phyloP scores from a whole-genome alignment of 1,284 basidiomycete genomes.

The Sanghuangporus baumii region DNA sequence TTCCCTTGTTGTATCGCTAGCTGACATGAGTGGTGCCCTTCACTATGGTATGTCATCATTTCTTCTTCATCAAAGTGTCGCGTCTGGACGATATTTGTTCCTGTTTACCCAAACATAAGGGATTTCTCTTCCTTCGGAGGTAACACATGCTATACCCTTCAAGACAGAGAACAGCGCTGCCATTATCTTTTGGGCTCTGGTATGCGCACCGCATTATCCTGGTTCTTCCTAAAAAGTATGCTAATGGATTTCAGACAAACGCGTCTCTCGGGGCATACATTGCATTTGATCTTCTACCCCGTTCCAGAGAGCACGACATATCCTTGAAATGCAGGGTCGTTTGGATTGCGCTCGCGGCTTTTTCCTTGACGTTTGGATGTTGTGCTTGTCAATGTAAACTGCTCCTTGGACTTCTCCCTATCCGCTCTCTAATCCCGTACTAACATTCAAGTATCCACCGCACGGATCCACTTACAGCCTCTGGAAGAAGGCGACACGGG shows the following conservation, averaged over 20 bases:
- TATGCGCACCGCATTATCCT: neutral
- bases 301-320: neutral
- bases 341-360: neutral
- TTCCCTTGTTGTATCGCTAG: no score
- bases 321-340: neutral
- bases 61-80: neutral
- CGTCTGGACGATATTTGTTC: neutral
- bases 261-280: slow-evolving; percentile 4
- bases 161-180: slow-evolving; percentile 1
- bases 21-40: neutral
- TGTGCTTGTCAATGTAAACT: slow-evolving; percentile 15
- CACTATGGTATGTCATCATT: neutral
- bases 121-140: neutral
- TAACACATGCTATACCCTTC: neutral
- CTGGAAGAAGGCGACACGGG: neutral
- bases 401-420: neutral
- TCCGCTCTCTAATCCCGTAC: neutral
- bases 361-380: slow-evolving; percentile 8
- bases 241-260: neutral
- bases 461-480: neutral
- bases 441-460: neutral
- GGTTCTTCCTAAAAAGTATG: neutral
- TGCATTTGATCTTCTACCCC: slow-evolving; percentile 4
- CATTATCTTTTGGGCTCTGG: slow-evolving; percentile 8
- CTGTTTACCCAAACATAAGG: neutral